Conservation (phyloP, 495 filamentous ascomycete species). For the Penicillium daleae region DNA sequence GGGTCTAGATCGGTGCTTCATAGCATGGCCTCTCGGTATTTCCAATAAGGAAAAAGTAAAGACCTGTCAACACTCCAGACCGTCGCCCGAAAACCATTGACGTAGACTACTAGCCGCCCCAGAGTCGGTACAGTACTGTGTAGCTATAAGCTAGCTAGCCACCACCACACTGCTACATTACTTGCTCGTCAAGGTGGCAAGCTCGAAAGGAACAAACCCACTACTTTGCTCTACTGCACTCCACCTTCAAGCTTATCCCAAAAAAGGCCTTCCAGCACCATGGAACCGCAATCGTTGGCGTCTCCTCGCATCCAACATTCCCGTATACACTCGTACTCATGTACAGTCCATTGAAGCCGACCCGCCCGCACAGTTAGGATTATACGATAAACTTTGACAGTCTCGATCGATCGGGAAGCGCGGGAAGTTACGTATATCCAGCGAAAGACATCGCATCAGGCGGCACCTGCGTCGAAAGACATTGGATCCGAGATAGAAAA, state of each 20-base stretch:
- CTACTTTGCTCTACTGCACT: neutral
- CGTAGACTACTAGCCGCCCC: neutral
- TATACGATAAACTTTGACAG: slow-evolving; percentile 22
- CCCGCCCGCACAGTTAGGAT: neutral
- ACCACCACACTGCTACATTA: neutral
- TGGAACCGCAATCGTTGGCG: neutral
- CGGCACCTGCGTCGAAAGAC: slow-evolving; percentile 9
- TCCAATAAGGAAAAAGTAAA: neutral
- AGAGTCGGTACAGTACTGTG: neutral
- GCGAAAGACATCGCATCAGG: slow-evolving; percentile 22
- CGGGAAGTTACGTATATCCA: slow-evolving; percentile 26
- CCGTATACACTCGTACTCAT: neutral
- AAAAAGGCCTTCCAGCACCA: neutral
- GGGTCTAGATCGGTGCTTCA: slow-evolving; percentile 13
- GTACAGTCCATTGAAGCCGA: slow-evolving; percentile 3
- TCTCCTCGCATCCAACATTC: neutral
- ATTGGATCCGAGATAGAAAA: slow-evolving; percentile 3
- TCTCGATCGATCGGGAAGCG: slow-evolving; percentile 30
- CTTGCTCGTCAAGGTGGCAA: neutral
- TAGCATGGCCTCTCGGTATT: slow-evolving; percentile 5
- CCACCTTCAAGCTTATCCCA: neutral
- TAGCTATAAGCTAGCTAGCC: neutral
- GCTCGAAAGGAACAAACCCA: neutral
- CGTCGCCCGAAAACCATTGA: neutral
- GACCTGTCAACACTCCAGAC: slow-evolving; percentile 11